Evolutionary conservation across 1,284 basidiomycete genomes (phyloP).

Genomic region (Malassezia psittaci): DNA sequence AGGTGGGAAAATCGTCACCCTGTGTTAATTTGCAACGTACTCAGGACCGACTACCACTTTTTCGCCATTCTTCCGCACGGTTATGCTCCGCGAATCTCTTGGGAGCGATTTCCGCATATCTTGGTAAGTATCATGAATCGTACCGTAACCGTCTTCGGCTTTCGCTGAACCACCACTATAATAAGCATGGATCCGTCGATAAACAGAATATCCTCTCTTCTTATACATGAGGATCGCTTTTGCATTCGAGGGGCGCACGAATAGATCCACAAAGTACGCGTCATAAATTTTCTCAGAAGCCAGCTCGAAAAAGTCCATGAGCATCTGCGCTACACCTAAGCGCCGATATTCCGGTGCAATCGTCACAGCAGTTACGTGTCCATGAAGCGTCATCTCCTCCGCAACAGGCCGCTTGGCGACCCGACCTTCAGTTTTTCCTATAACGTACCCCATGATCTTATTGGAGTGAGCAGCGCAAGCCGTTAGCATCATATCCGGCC

Average conservation of each 20-base stretch:
- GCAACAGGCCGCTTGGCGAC: constrained; percentile 14
- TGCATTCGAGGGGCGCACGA: constrained; percentile 62
- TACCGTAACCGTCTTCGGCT: constrained; percentile 77
- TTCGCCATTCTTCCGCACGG: constrained; percentile 29
- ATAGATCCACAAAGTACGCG: constrained; percentile 78
- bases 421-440: constrained; percentile 40
- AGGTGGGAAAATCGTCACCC: constrained; percentile 14
- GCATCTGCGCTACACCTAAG: constrained; percentile 65
- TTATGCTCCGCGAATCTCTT: constrained; percentile 26
- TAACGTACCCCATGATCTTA: constrained; percentile 30
- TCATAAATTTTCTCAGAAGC: constrained; percentile 57
- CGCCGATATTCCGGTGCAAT: constrained; percentile 83
- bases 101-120: constrained; percentile 61
- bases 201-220: constrained; percentile 73
- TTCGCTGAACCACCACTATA: constrained; percentile 63
- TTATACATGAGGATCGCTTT: constrained; percentile 69
- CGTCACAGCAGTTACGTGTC: constrained; percentile 76
- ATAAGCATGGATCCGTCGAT: constrained; percentile 70
- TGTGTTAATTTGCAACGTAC: constrained; percentile 22
- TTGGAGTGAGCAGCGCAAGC: constrained; percentile 58
- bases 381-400: constrained; percentile 27
- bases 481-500: constrained; percentile 77
- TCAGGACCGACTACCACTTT: constrained; percentile 29
- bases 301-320: constrained; percentile 71
- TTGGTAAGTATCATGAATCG: constrained; percentile 50